Conservation (phyloP, 75 land plant genomes). For the Cupressus sempervirens region DNA sequence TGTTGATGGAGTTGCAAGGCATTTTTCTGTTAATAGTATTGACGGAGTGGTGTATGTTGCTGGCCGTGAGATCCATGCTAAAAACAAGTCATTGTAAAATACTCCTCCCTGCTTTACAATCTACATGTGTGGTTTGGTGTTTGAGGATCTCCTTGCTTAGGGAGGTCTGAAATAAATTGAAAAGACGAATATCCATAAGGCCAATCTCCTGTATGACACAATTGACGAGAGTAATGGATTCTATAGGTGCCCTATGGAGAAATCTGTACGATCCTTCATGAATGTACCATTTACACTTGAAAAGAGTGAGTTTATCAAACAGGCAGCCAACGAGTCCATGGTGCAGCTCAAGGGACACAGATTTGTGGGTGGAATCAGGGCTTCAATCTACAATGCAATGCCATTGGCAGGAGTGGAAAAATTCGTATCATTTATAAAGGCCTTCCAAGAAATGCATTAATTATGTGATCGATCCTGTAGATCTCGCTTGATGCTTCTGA, state of each 20-base stretch:
- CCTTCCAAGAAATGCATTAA: constrained; percentile 80
- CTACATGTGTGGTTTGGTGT: constrained; percentile 92
- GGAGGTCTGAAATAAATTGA: constrained; percentile 78
- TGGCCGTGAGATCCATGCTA: constrained; percentile 90
- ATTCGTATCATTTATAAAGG: constrained; percentile 91
- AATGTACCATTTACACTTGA: constrained; percentile 93
- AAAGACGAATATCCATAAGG: constrained; percentile 85
- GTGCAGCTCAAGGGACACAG: constrained; percentile 96
- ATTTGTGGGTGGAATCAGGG: constrained; percentile 94
- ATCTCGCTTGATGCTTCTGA: neutral
- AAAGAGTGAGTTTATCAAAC: constrained; percentile 81
- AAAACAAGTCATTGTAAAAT: constrained; percentile 83
- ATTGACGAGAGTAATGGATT: constrained; percentile 86
- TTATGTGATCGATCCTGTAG: neutral
- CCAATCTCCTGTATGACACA: constrained; percentile 68
- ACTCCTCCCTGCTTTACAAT: constrained; percentile 93
- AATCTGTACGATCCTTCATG: constrained; percentile 88
- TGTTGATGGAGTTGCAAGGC: too few species aligned
- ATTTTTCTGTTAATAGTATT: too few species aligned
- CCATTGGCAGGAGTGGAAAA: constrained; percentile 94
- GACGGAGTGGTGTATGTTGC: too few species aligned
- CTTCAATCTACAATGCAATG: constrained; percentile 99
- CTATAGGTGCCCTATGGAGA: constrained; percentile 89
- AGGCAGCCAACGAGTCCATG: constrained; percentile 82
- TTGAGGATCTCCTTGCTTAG: constrained; percentile 75